A percentile compares a stretch with the other conserved stretches of the same genome.
These are phyloP conservation scores for Backusella morwellensis DNA, from an alignment of 192 early-diverging fungal species.

Conservation along the genomic window DNA sequence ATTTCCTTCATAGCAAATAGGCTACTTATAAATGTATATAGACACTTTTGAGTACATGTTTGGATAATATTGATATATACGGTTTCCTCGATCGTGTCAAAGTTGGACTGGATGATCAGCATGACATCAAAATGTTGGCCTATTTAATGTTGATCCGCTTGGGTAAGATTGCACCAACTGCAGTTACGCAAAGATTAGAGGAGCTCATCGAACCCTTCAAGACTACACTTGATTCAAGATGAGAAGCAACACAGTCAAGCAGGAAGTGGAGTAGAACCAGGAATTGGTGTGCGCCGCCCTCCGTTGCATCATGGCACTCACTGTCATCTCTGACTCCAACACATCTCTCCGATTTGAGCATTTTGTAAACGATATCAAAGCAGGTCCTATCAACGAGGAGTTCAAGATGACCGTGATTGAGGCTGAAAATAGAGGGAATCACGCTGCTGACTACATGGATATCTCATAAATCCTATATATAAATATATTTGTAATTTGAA, in stretches of 20 bases:
- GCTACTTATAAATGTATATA: slow-evolving; percentile 87
- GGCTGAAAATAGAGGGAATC: slow-evolving; percentile 20
- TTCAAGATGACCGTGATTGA: slow-evolving; percentile 28
- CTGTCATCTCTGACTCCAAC: slow-evolving; percentile 12
- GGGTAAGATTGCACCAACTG: slow-evolving; percentile 58
- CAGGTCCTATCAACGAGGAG: slow-evolving; percentile 26
- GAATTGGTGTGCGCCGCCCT: slow-evolving; percentile 73
- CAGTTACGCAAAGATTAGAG: slow-evolving; percentile 71
- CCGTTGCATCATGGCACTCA: slow-evolving; percentile 55
- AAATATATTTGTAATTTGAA: neutral
- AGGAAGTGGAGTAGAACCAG: slow-evolving; percentile 90
- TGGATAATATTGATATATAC: slow-evolving; percentile 72
- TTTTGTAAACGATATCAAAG: slow-evolving; percentile 33
- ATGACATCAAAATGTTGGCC: slow-evolving; percentile 84
- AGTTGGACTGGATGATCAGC: slow-evolving; percentile 76
- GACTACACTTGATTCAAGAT: slow-evolving; percentile 60
- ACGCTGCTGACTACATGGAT: slow-evolving; percentile 38
- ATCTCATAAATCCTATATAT: slow-evolving; percentile 21
- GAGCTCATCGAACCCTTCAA: slow-evolving; percentile 67
- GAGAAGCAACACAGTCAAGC: slow-evolving; percentile 87
- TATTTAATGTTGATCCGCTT: slow-evolving; percentile 85
- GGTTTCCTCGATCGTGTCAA: slow-evolving; percentile 74
- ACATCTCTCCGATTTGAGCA: slow-evolving; percentile 39
- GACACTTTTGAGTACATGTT: slow-evolving; percentile 81
- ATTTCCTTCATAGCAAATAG: slow-evolving; percentile 29